phyloP scores from a whole-genome alignment of 768 basidiomycete genomes.

The Pleurotus pulmonarius region DNA sequence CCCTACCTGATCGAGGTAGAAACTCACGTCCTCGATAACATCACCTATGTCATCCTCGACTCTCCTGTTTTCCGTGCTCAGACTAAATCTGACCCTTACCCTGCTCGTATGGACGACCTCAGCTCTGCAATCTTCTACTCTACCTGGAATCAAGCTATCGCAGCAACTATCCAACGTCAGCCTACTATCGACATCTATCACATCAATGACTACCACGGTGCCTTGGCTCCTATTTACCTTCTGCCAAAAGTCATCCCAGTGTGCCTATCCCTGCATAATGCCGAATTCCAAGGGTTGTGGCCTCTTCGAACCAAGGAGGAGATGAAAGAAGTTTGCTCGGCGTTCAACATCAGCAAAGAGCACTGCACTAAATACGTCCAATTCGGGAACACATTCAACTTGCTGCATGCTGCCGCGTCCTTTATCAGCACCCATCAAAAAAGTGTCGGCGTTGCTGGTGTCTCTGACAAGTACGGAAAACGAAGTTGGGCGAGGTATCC shows the following conservation, averaged over 20 bases:
- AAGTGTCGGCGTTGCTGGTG: constrained; percentile 90
- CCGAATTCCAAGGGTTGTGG: constrained; percentile 97
- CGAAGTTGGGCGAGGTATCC: constrained; percentile 97
- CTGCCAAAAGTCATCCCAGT: constrained; percentile 87
- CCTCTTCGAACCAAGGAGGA: constrained; percentile 95
- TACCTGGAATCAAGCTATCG: constrained; percentile 97
- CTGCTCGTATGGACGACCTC: constrained; percentile 95
- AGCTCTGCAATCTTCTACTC: constrained; percentile 97
- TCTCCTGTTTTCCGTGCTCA: constrained; percentile 96
- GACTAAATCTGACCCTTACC: constrained; percentile 94
- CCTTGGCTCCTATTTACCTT: constrained; percentile 86
- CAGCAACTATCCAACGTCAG: constrained; percentile 81
- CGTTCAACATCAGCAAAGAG: constrained; percentile 96
- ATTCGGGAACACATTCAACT: constrained; percentile 96
- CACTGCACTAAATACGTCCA: constrained; percentile 96
- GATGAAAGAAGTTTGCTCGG: constrained; percentile 97
- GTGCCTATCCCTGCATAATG: constrained; percentile 92
- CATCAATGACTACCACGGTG: constrained; percentile 94
- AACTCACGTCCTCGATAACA: constrained; percentile 89
- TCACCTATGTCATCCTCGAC: constrained; percentile 92
- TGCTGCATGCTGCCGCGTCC: constrained; percentile 89
- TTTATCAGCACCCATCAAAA: constrained; percentile 94
- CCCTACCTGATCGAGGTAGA: constrained; percentile 95
- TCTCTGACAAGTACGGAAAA: constrained; percentile 97
- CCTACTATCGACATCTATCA: constrained; percentile 93